Percentiles rank a stretch among this genome's conserved stretches.
These are phyloP conservation scores for Fusarium sp. DNA, from an alignment of 2,329 filamentous ascomycete species.

Conservation along the genomic window DNA sequence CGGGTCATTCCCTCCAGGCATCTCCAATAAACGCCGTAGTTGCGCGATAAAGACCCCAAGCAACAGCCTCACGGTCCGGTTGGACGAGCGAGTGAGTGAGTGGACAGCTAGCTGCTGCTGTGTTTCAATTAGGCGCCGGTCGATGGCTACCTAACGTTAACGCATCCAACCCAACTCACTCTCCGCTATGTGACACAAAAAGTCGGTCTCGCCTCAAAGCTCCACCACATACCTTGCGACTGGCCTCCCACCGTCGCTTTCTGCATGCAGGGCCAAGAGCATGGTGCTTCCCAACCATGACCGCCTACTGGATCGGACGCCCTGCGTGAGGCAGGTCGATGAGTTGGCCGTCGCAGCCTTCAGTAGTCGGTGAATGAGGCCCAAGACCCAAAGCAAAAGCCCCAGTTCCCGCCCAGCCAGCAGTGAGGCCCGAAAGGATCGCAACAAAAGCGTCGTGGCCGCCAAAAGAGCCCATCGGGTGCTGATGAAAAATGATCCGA, in stretches of 20 bases:
- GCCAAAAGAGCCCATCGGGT: constrained; percentile 28
- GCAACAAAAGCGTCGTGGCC: constrained; percentile 14
- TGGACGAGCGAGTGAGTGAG: constrained; percentile 10
- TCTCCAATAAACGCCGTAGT: constrained; percentile 18
- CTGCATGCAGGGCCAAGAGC: constrained; percentile 31
- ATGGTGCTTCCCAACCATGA: constrained; percentile 13
- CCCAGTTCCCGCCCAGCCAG: constrained; percentile 17
- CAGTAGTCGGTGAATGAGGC: constrained; percentile 29
- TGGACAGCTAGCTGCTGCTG: neutral
- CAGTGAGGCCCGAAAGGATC: constrained; percentile 33
- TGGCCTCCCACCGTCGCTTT: constrained; percentile 20
- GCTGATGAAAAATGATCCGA: constrained; percentile 32
- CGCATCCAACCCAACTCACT: constrained; percentile 10
- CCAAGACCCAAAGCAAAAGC: constrained; percentile 11
- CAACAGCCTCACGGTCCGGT: constrained; percentile 37
- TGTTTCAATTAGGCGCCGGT: constrained; percentile 34
- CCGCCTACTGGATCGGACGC: constrained; percentile 15
- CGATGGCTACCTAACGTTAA: constrained; percentile 38
- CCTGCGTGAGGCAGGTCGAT: constrained; percentile 24
- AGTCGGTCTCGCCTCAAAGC: constrained; percentile 39
- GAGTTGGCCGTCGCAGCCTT: constrained; percentile 30
- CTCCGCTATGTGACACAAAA: constrained; percentile 32
- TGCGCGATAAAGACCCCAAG: constrained; percentile 32
- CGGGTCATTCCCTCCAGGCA: constrained; percentile 9
- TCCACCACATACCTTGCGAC: constrained; percentile 33